phyloP scores from a whole-genome alignment of 345 rosid species.

The Pugionium cornutum region DNA sequence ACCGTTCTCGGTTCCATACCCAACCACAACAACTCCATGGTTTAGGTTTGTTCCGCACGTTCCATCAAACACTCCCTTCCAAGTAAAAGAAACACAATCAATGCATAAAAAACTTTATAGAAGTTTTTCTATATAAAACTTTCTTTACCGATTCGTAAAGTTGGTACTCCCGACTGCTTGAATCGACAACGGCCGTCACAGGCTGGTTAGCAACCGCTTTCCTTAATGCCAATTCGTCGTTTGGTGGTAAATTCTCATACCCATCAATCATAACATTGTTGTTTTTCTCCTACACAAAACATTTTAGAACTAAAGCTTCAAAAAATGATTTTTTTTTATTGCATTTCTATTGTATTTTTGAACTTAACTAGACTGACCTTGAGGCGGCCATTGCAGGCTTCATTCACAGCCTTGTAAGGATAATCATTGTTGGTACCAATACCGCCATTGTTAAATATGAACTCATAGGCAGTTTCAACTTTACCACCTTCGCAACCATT shows the following conservation, averaged over 20 bases:
- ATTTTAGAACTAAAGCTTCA: conserved; percentile 13
- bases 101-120: no score
- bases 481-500: no score
- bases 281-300: conserved; percentile 45
- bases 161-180: conserved; percentile 55
- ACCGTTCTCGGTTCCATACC: conserved; percentile 50
- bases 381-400: conserved; percentile 9
- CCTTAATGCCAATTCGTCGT: conserved; percentile 57
- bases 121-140: no score
- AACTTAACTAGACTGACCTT: conserved; percentile 41
- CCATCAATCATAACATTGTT: conserved; percentile 63
- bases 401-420: conserved; percentile 27
- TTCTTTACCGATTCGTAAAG: no score
- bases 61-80: neutral
- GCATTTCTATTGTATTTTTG: neutral
- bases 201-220: conserved; percentile 76
- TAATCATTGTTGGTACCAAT: no score
- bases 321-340: neutral
- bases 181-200: conserved; percentile 71
- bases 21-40: no score
- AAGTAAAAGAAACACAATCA: no score
- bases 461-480: no score
- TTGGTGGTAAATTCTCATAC: conserved; percentile 58
- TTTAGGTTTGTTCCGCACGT: no score
- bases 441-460: no score